phyloP scores from a whole-genome alignment of 352 stramenopile genomes.

The Globisporangium emineosum region DNA sequence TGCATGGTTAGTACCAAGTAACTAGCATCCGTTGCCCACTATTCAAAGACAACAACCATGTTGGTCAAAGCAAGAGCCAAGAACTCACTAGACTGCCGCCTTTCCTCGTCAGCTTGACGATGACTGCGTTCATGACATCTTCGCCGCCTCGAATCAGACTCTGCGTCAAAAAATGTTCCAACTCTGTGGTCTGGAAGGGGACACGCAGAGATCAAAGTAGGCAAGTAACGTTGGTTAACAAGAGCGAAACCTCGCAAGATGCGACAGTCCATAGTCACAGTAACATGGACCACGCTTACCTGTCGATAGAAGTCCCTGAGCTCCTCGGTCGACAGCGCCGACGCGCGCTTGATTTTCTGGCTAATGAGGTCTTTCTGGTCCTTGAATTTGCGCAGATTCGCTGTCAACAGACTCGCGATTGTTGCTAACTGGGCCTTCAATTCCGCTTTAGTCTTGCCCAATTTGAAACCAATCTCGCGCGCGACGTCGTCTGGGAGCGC shows the following conservation, averaged over 20 bases:
- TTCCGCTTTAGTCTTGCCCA: slow-evolving; percentile 40
- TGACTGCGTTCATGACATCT: slow-evolving; percentile 72
- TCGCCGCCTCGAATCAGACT: slow-evolving; percentile 58
- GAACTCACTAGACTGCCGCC: slow-evolving; percentile 33
- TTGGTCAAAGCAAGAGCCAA: neutral
- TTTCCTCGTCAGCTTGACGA: slow-evolving; percentile 39
- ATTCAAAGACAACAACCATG: neutral
- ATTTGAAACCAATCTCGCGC: slow-evolving; percentile 48
- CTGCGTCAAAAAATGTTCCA: slow-evolving; percentile 43
- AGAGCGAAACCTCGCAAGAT: neutral
- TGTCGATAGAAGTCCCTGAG: slow-evolving; percentile 18
- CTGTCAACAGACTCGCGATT: slow-evolving; percentile 31
- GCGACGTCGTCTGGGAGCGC: slow-evolving; percentile 76
- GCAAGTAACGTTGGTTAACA: neutral
- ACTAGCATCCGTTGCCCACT: neutral
- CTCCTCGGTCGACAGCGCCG: slow-evolving; percentile 14
- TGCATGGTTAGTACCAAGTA: neutral
- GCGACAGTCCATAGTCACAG: no score
- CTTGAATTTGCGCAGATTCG: slow-evolving; percentile 34
- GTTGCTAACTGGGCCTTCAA: slow-evolving; percentile 30
- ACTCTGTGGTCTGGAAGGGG: slow-evolving; percentile 29
- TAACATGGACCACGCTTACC: no score
- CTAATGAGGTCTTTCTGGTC: slow-evolving; percentile 19
- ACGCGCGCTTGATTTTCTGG: slow-evolving; percentile 13
- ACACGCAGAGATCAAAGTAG: neutral